Evolutionary conservation across 2,329 filamentous ascomycete species (phyloP).

Genomic region (Rutstroemia sp.): DNA sequence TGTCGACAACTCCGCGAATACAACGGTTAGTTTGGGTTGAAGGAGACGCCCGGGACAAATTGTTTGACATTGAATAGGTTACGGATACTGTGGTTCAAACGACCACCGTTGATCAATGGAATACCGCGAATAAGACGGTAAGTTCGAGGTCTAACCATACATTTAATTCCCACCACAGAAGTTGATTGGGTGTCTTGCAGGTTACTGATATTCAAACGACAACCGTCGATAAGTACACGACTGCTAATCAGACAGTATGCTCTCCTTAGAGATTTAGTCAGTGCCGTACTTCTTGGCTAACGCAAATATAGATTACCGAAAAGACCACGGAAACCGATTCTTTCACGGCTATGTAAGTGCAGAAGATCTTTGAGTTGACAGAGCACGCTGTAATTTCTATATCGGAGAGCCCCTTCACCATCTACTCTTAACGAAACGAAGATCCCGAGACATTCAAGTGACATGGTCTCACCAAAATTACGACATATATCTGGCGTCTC

Average conservation of each 20-base stretch:
- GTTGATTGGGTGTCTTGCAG: too few species aligned
- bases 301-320: neutral
- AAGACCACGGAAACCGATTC: constrained; percentile 2
- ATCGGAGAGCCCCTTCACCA: too few species aligned
- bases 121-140: neutral
- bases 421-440: too few species aligned
- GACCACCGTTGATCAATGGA: neutral
- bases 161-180: neutral
- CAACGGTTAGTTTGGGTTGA: neutral
- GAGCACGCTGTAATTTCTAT: too few species aligned
- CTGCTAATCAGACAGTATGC: constrained; percentile 1
- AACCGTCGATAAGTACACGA: neutral
- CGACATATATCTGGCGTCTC: too few species aligned
- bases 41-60: neutral
- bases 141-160: neutral
- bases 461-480: too few species aligned
- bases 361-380: neutral
- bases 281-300: neutral
- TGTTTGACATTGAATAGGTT: neutral
- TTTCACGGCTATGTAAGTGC: constrained; percentile 4
- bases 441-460: too few species aligned
- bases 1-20: neutral
- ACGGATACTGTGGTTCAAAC: neutral
- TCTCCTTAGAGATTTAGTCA: too few species aligned
- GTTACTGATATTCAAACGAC: neutral